phyloP scores from a whole-genome alignment of 2,329 filamentous ascomycete genomes.

The Myriosclerotinia duriaeana region DNA sequence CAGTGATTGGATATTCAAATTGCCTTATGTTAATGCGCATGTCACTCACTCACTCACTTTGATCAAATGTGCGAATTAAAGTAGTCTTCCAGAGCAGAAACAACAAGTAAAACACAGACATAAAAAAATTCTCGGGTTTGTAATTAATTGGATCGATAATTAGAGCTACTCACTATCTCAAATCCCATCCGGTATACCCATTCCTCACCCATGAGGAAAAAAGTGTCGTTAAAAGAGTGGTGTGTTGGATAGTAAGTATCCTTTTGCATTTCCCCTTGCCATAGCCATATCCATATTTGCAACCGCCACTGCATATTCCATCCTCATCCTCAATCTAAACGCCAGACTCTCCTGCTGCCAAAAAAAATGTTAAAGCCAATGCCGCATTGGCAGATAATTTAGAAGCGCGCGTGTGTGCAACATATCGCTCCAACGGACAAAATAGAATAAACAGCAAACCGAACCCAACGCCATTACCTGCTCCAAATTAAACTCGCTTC shows the following conservation, averaged over 20 bases:
- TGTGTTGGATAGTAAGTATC: background rate
- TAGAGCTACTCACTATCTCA: conserved; percentile 1
- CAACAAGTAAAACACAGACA: no score
- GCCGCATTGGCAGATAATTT: background rate
- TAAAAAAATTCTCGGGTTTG: background rate
- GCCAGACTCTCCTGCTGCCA: background rate
- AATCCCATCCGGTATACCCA: background rate
- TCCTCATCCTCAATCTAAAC: background rate
- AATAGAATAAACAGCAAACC: background rate
- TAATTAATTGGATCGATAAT: conserved; percentile 8
- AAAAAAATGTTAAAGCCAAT: background rate
- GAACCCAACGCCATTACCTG: background rate
- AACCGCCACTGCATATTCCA: background rate
- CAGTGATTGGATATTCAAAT: no score
- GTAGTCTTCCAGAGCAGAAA: no score
- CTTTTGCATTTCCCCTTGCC: background rate
- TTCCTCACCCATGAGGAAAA: background rate
- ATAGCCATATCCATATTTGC: conserved; percentile 12
- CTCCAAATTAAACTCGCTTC: background rate
- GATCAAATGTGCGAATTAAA: no score
- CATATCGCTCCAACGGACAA: background rate
- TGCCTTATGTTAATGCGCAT: no score
- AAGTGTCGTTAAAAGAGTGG: conserved; percentile 10
- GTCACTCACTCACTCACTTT: no score
- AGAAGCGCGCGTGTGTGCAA: background rate